A percentile compares a stretch with the other conserved stretches of the same genome.
phyloP scores from a whole-genome alignment of 1,284 basidiomycete species.

The Ustilago shanxiensis region DNA sequence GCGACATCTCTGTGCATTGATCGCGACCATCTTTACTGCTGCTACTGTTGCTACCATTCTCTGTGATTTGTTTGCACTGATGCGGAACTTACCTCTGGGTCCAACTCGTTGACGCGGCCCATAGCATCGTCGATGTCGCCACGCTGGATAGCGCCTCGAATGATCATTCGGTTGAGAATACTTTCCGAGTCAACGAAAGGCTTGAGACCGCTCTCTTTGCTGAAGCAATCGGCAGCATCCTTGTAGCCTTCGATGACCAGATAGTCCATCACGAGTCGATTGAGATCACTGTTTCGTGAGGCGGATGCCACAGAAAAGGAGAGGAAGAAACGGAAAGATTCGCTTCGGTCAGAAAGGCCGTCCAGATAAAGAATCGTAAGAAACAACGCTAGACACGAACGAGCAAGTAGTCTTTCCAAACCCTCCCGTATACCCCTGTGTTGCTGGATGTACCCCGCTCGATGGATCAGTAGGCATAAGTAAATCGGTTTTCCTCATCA shows the following conservation, averaged over 20 bases:
- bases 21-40: constrained; percentile 5
- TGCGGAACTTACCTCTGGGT: constrained; percentile 85
- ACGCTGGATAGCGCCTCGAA: constrained; percentile 90
- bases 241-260: constrained; percentile 98
- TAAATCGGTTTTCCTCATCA: constrained; percentile 72
- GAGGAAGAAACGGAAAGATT: not conserved
- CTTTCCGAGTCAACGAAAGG: constrained; percentile 84
- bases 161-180: constrained; percentile 93
- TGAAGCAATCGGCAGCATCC: constrained; percentile 92
- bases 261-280: constrained; percentile 97
- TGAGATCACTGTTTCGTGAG: constrained; percentile 79
- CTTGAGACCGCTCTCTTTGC: constrained; percentile 83
- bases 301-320: not conserved
- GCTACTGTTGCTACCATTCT: constrained; percentile 6
- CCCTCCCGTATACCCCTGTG: constrained; percentile 10
- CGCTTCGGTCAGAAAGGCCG: constrained; percentile 3
- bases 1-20: not conserved
- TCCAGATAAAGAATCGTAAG: not conserved
- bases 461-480: constrained; percentile 72
- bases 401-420: not conserved
- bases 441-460: constrained; percentile 15
- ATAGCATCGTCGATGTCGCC: constrained; percentile 96
- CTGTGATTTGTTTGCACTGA: not conserved
- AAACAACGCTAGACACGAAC: not conserved
- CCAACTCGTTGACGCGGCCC: constrained; percentile 90